Conservation (phyloP, 2,329 filamentous ascomycete species). For the Lasiodiplodia hormozganensis region DNA sequence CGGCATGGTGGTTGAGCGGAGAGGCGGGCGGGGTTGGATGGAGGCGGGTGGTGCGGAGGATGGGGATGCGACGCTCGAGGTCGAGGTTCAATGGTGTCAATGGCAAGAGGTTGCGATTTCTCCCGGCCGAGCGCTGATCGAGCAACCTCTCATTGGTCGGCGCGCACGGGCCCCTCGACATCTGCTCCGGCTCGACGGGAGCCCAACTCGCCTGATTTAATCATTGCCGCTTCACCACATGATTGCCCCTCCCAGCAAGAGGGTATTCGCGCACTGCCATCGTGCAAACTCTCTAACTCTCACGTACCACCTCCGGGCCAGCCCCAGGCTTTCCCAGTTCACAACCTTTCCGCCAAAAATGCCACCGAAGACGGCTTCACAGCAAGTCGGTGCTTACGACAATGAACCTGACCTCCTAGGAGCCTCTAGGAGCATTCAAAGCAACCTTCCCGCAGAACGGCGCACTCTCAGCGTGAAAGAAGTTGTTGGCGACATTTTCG, state of each 20-base stretch:
- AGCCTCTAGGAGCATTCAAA: not conserved
- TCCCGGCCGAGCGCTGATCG: constrained; percentile 23
- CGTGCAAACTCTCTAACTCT: not conserved
- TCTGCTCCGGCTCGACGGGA: constrained; percentile 9
- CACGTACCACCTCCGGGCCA: not conserved
- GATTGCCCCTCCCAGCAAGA: not conserved
- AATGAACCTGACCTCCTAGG: constrained; percentile 8
- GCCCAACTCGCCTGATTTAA: not conserved
- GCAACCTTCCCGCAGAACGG: not conserved
- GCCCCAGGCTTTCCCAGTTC: not conserved
- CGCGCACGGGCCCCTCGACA: not conserved
- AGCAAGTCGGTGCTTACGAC: constrained; percentile 21
- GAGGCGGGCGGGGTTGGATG: constrained; percentile 34
- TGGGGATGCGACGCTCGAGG: constrained; percentile 31
- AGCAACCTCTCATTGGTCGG: constrained; percentile 3
- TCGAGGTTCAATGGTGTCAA: constrained; percentile 26
- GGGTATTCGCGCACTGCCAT: not conserved
- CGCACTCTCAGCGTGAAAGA: constrained; percentile 31
- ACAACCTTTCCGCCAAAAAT: not conserved
- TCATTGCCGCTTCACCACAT: not conserved
- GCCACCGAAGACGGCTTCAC: constrained; percentile 21
- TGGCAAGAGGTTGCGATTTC: constrained; percentile 26
- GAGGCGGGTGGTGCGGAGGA: constrained; percentile 35
- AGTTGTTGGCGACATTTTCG: constrained; percentile 58
- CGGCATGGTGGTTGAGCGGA: constrained; percentile 52